phyloP scores from a whole-genome alignment of 2,329 filamentous ascomycete genomes.

The Pyrenophora tritici-repentis region DNA sequence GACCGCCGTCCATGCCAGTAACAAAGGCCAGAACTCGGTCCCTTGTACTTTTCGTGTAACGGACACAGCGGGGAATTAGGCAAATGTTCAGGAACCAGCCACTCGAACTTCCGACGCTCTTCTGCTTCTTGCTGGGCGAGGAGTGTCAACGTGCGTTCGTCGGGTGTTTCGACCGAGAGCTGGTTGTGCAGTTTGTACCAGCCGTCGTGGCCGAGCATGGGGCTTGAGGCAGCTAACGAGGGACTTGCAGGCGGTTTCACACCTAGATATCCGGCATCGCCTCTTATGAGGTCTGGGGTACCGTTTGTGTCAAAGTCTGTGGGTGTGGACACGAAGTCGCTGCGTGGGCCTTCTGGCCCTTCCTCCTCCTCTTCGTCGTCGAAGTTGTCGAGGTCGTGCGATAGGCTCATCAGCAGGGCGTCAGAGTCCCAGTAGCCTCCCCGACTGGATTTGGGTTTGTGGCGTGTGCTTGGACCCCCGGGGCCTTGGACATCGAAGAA shows the following conservation, averaged over 20 bases:
- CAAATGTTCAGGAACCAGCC: conserved; percentile 53
- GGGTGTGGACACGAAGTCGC: neutral
- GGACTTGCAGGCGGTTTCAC: conserved; percentile 9
- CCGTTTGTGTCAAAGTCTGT: conserved; percentile 4
- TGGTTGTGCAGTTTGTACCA: conserved; percentile 22
- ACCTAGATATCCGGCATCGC: conserved; percentile 11
- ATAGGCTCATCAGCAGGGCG: conserved; percentile 42
- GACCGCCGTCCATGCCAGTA: conserved; percentile 46
- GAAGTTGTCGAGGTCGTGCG: conserved; percentile 16
- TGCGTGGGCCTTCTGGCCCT: conserved; percentile 25
- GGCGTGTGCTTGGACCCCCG: neutral
- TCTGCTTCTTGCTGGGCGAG: conserved; percentile 26
- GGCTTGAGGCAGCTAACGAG: neutral
- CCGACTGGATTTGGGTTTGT: conserved; percentile 14
- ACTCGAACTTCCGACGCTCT: conserved; percentile 42
- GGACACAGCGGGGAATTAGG: conserved; percentile 53
- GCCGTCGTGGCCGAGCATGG: conserved; percentile 13
- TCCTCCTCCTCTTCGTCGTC: conserved; percentile 26
- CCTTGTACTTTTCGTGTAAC: conserved; percentile 46
- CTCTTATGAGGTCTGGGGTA: conserved; percentile 5
- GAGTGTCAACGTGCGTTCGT: conserved; percentile 12
- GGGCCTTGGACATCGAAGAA: conserved; percentile 36
- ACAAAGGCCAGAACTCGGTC: conserved; percentile 48
- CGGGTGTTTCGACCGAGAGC: neutral
- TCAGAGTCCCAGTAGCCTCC: conserved; percentile 45